Evolutionary conservation across 345 rosid genomes (phyloP), one percentile per base, ranked within the genome.

Genomic region (Corymbia maculata): DNA sequence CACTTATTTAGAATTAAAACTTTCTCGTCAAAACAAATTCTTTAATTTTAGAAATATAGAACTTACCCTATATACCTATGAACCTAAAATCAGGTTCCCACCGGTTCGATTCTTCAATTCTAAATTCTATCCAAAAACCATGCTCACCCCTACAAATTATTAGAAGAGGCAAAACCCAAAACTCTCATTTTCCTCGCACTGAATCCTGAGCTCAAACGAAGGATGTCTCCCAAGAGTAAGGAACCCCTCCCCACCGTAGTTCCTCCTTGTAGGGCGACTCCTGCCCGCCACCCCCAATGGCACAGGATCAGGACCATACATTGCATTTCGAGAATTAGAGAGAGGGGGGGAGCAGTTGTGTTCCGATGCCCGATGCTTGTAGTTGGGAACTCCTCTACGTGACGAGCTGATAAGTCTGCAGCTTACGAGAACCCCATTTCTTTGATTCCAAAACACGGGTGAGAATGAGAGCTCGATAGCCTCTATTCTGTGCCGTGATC

Each of bases 221-320:
- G 82, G 2, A 70, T 70, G 47, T 36, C 49, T 36, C 49, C 13
- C 45, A 9, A 9, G 47, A 36, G 36, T 26, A 0, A 0, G 82
- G 82, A 9, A 70, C 4, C 80, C 9, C 80, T 70, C 47, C 80
- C 80, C 80, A 36, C 26, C 1, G 80, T 42, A 36, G 26, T 42
- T 36, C 47, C 47, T 3, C 47, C 49, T 1, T 19, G 4, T 75
- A 36, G 4, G 82, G 2, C 8, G 14, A 47, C 82, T 1, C 8
- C 82, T 1, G 26, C 26, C 82, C 2, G 26, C 26, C 12, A 9
- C 8, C 8, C 26, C 49, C 4, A 26, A 5, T 36, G 80, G 32
- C 26, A 0, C 1, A 36, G 21, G 79, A 1, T 68, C 26, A 5
- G 49, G 49, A 75, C 47, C 0, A 32, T 12, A 2, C 36, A 70